Conservation (phyloP, 352 stramenopile genomes). For the Thalassiosira livingstoniorum region DNA sequence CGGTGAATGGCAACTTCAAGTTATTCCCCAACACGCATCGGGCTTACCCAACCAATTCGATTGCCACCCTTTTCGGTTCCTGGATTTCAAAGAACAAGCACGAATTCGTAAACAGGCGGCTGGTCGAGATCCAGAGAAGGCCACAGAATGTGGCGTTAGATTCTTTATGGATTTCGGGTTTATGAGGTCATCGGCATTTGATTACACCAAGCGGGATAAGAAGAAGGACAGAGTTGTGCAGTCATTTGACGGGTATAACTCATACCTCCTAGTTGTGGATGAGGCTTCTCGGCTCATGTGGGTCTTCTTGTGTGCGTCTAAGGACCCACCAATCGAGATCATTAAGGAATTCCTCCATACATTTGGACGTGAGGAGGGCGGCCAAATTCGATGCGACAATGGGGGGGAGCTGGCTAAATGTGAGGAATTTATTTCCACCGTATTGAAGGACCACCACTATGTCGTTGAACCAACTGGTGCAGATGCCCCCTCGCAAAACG, state of each 20-base stretch:
- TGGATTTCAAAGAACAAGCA: constrained; percentile 4
- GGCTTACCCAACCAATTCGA: not conserved
- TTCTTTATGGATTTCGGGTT: constrained; percentile 27
- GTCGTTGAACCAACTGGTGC: constrained; percentile 25
- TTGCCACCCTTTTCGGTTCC: not conserved
- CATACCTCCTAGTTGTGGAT: constrained; percentile 41
- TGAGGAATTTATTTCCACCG: not conserved
- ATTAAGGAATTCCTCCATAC: constrained; percentile 3
- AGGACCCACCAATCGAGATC: constrained; percentile 25
- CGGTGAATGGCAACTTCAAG: not conserved
- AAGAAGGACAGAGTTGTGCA: constrained; percentile 14
- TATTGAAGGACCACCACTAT: constrained; percentile 5
- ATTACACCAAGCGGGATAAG: constrained; percentile 2
- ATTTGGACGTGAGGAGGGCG: not conserved
- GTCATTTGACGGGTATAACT: constrained; percentile 35
- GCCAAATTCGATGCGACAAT: not conserved
- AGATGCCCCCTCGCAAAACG: not conserved
- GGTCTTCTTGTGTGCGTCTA: constrained; percentile 33
- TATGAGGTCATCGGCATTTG: constrained; percentile 4
- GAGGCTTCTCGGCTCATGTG: constrained; percentile 6
- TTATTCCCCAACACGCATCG: not conserved
- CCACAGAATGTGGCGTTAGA: not conserved
- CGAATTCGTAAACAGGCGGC: not conserved
- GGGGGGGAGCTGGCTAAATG: constrained; percentile 30
- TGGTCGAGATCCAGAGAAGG: not conserved